A percentile compares a stretch with the other conserved stretches of the same genome.
Conservation (phyloP, 306 rosid species). For the Malus sieversii region DNA sequence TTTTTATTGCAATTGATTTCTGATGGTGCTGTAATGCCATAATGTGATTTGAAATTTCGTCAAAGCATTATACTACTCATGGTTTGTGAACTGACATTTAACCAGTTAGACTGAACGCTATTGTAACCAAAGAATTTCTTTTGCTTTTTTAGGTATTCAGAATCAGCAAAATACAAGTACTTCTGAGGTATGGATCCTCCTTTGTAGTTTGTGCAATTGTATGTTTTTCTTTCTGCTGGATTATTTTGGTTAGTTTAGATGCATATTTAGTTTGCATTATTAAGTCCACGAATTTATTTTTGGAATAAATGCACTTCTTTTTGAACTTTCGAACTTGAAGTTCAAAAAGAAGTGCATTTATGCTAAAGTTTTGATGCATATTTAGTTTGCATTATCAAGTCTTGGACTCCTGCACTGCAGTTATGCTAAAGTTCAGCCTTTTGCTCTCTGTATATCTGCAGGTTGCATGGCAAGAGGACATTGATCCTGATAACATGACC, state of each 20-base stretch:
- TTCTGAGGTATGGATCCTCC: constrained; percentile 56
- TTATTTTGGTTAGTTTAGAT: not conserved
- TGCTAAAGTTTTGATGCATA: not conserved
- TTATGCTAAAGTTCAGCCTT: not conserved
- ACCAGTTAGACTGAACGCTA: not conserved
- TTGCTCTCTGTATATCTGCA: constrained; percentile 29
- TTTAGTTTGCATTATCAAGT: no score
- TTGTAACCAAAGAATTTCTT: not conserved
- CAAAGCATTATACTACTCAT: not conserved
- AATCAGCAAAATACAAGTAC: constrained; percentile 46
- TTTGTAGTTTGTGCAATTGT: constrained; percentile 4
- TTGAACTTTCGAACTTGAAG: not conserved
- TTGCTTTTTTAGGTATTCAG: constrained; percentile 40
- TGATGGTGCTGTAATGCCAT: not conserved
- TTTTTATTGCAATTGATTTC: not conserved
- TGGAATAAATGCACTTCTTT: not conserved
- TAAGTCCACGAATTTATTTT: not conserved
- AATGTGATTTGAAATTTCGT: not conserved
- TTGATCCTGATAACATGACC: constrained; percentile 89
- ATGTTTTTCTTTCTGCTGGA: not conserved
- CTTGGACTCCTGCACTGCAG: not conserved
- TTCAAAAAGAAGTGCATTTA: not conserved
- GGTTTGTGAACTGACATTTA: not conserved
- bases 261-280: not conserved
- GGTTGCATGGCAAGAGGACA: constrained; percentile 72